Conservation (phyloP, 805 yeast species). For the Millerago galiae region DNA sequence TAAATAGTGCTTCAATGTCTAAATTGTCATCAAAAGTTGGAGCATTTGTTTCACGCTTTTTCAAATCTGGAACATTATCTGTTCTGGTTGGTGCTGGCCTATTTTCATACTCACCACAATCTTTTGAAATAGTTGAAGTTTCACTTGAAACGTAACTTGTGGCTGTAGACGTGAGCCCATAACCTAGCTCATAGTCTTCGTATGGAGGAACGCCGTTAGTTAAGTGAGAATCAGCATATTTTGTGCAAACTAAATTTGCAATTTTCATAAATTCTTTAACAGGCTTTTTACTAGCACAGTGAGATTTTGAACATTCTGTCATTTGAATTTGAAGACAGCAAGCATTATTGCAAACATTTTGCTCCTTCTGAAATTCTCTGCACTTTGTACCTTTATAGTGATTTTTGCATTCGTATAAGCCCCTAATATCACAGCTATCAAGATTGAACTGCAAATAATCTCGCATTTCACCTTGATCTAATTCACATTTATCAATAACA, state of each 20-base stretch:
- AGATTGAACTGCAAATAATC: constrained; percentile 14
- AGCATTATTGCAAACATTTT: constrained; percentile 20
- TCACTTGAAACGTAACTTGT: too few species aligned
- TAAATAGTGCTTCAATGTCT: constrained; percentile 10
- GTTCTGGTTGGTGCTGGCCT: constrained; percentile 5
- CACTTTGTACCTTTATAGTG: constrained; percentile 15
- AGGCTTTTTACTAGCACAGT: constrained; percentile 15
- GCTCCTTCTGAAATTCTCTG: constrained; percentile 6
- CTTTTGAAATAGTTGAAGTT: not conserved
- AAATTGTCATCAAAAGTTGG: not conserved
- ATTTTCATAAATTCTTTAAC: constrained; percentile 11
- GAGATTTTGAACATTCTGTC: constrained; percentile 19
- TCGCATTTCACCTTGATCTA: constrained; percentile 9
- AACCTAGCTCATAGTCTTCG: not conserved
- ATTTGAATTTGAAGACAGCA: constrained; percentile 21
- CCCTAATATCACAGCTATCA: constrained; percentile 22
- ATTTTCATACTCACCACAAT: constrained; percentile 4
- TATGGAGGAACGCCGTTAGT: constrained; percentile 9
- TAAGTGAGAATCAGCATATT: constrained; percentile 20
- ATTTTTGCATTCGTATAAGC: constrained; percentile 19
- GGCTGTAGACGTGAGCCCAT: not conserved
- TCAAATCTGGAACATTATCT: constrained; percentile 3
- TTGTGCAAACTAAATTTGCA: constrained; percentile 19
- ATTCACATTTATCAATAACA: constrained; percentile 18
- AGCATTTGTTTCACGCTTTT: constrained; percentile 7